Conservation (phyloP, 768 basidiomycete species). For the Clavaria fumosa region DNA sequence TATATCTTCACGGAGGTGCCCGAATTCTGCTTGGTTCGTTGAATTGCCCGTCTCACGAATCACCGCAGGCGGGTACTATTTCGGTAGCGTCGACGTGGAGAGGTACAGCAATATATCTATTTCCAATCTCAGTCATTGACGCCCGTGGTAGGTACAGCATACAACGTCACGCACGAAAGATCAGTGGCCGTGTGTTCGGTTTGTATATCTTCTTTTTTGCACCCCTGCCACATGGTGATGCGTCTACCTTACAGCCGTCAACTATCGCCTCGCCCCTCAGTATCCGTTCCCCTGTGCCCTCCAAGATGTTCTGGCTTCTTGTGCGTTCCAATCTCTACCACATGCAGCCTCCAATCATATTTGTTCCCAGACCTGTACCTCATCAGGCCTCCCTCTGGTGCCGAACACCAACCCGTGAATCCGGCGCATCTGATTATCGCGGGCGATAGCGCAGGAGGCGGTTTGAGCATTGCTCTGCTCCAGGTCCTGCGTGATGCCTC, state of each 20-base stretch:
- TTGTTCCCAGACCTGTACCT: constrained; percentile 58
- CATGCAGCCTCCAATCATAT: constrained; percentile 1
- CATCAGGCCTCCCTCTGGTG: constrained; percentile 69
- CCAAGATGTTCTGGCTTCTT: constrained; percentile 81
- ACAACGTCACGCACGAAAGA: constrained; percentile 80
- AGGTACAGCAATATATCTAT: constrained; percentile 23
- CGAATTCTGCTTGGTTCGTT: background rate
- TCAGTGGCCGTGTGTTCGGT: constrained; percentile 81
- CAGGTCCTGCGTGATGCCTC: constrained; percentile 77
- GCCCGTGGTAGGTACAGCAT: constrained; percentile 40
- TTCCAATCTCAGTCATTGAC: background rate
- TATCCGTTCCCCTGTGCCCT: constrained; percentile 92
- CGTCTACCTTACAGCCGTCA: constrained; percentile 36
- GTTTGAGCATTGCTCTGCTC: constrained; percentile 66
- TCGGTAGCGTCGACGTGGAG: constrained; percentile 68
- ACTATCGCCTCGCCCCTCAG: constrained; percentile 85
- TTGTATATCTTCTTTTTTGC: constrained; percentile 10
- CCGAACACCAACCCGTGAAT: constrained; percentile 63
- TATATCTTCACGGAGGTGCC: constrained; percentile 66
- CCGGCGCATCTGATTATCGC: constrained; percentile 73
- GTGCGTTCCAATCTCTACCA: constrained; percentile 28
- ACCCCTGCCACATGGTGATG: background rate
- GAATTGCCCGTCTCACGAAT: constrained; percentile 11
- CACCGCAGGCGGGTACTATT: constrained; percentile 61
- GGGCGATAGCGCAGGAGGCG: constrained; percentile 92